Evolutionary conservation across 179 eudicot species (phyloP), one percentile per base, ranked within the genome.

Genomic region (Silene coronaria): DNA sequence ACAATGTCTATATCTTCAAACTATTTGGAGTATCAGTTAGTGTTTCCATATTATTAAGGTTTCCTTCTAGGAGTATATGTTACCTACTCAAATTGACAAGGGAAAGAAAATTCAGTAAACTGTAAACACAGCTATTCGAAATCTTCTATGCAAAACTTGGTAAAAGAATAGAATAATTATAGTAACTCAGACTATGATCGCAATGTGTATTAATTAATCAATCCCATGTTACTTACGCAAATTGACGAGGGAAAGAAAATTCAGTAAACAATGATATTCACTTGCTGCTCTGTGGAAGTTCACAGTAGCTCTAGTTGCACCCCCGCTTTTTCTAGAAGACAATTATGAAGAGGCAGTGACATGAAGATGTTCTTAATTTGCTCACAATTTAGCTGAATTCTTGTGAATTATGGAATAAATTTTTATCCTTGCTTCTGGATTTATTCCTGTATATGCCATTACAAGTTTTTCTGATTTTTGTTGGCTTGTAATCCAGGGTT

Each of bases 401-500:
- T 21, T 69, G 58, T 23, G 72, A 69, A 45, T 2, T 42, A 69
- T 36, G 30, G 13, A 23, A 14, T 70, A 17, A 12, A 24, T 48
- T 48, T 14, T 0, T 70, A 70, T 26, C 36, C 13, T 70, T 51
- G n/a, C 13, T 45, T 70, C 42, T 13, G 14, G 30, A 26, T 14
- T 11, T 51, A 34, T 48, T 24, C 61, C 6, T 26, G 21, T 26
- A 26, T 70, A 23, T 69, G 7, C 73, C 8, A 12, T 22, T 45
- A 19, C 38, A 48, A 13, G 7, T 71, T 14, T 53, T 55, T 46
- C 21, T 71, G 24, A 53, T 17, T 53, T 55, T 71, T 26, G 32
- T n/a, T 71, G 19, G 59, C 30, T 69, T 36, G 61, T 64, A 60
- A 80, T 77, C 60, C 84, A 93, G 98, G 92, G 86, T 82, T 76